These are phyloP conservation scores for Candida insectalens DNA, from an alignment of 805 yeast genomes.

Conservation along the genomic window DNA sequence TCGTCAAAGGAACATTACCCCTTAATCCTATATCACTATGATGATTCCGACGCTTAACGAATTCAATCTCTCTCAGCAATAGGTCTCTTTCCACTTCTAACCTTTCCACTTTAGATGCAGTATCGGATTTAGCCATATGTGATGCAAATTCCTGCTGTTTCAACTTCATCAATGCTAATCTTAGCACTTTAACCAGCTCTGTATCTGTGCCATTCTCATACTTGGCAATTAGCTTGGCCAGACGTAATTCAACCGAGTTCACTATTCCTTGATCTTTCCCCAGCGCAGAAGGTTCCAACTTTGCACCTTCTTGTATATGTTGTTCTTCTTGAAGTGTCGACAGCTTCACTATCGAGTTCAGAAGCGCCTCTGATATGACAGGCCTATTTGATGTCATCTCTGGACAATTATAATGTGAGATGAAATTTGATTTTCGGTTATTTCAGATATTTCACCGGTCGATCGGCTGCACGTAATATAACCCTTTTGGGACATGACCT, in stretches of 20 bases:
- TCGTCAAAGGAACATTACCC: too few relatives aligned
- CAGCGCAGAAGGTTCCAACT: conserved; percentile 2
- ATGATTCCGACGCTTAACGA: conserved; percentile 11
- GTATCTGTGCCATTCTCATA: conserved; percentile 1
- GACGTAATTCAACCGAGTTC: conserved; percentile 11
- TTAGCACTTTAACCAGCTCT: conserved; percentile 8
- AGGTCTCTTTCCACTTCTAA: conserved; percentile 17
- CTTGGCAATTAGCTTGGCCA: conserved; percentile 7
- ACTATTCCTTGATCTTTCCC: conserved; percentile 16
- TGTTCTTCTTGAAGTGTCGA: conserved; percentile 5
- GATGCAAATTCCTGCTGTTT: conserved; percentile 11
- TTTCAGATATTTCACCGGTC: too few relatives aligned
- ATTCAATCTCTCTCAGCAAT: conserved; percentile 15
- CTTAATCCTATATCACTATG: too few relatives aligned
- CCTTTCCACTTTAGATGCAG: conserved; percentile 12
- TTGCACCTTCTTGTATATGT: too few relatives aligned
- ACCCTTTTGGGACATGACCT: too few relatives aligned
- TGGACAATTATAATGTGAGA: too few relatives aligned
- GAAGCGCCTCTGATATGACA: too few relatives aligned
- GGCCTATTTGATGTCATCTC: too few relatives aligned
- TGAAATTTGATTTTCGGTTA: too few relatives aligned
- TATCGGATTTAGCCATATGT: conserved; percentile 10
- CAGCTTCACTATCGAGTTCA: conserved; percentile 5
- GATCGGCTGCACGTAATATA: too few relatives aligned
- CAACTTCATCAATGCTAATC: conserved; percentile 11